Conservation (phyloP, 352 stramenopile genomes). For the Thalassiosira exigua region DNA sequence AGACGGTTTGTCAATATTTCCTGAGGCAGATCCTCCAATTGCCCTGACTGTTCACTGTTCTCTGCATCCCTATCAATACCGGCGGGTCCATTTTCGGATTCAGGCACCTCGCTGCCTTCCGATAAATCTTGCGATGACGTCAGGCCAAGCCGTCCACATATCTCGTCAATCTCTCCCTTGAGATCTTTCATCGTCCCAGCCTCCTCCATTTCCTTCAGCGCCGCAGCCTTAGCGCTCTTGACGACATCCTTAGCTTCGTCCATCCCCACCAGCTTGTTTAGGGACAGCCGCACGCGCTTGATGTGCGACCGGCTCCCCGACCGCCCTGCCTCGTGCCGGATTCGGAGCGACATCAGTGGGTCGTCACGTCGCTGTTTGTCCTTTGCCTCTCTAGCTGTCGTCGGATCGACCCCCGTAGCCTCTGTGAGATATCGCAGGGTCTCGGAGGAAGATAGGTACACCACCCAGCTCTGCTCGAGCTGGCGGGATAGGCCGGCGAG, state of each 20-base stretch:
- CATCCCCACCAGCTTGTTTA: slow-evolving; percentile 50
- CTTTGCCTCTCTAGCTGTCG: not conserved
- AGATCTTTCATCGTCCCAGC: slow-evolving; percentile 19
- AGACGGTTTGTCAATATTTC: slow-evolving; percentile 23
- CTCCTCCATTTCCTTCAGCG: slow-evolving; percentile 32
- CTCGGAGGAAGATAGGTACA: slow-evolving; percentile 50
- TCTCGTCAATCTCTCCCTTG: slow-evolving; percentile 53
- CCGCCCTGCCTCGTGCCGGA: slow-evolving; percentile 34
- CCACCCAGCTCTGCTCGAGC: slow-evolving; percentile 53
- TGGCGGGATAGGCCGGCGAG: slow-evolving; percentile 26
- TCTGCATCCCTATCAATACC: not conserved
- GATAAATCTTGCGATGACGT: too few species aligned
- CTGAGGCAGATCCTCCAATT: slow-evolving; percentile 10
- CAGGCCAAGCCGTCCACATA: slow-evolving; percentile 9
- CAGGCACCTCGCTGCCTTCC: too few species aligned
- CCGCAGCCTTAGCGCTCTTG: slow-evolving; percentile 39
- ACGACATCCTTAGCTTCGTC: slow-evolving; percentile 49
- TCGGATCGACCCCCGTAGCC: slow-evolving; percentile 8
- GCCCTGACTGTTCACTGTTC: not conserved
- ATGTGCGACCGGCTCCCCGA: slow-evolving; percentile 41
- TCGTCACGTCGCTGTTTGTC: too few species aligned
- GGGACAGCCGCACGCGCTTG: slow-evolving; percentile 42
- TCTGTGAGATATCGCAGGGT: slow-evolving; percentile 39
- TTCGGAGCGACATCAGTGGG: slow-evolving; percentile 36
- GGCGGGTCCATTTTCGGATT: not conserved